A percentile compares a stretch with the other conserved stretches of the same genome.
phyloP scores from a whole-genome alignment of 202 grass and related monocot species.

The Setaria italica region DNA sequence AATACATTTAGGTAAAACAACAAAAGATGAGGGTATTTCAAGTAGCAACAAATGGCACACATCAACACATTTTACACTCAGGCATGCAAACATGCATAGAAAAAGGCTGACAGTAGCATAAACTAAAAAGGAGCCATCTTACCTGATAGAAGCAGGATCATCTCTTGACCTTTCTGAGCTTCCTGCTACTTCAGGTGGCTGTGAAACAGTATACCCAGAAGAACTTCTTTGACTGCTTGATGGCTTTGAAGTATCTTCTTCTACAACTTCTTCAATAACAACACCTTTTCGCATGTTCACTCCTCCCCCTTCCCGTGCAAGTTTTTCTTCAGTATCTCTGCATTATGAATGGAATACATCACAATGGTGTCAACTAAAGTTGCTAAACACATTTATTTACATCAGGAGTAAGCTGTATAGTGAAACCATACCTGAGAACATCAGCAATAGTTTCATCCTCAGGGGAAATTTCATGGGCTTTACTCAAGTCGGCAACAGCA shows the following conservation, averaged over 20 bases:
- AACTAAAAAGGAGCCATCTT: slow-evolving; percentile 31
- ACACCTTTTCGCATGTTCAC: slow-evolving; percentile 58
- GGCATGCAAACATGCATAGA: not conserved
- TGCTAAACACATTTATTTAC: not conserved
- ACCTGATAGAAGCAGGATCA: slow-evolving; percentile 66
- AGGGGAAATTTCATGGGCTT: slow-evolving; percentile 76
- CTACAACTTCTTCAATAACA: slow-evolving; percentile 90
- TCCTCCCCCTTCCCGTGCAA: slow-evolving; percentile 53
- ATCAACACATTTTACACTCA: not conserved
- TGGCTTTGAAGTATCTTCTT: slow-evolving; percentile 52
- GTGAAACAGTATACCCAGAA: slow-evolving; percentile 53
- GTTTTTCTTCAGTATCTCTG: slow-evolving; percentile 63
- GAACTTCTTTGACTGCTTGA: slow-evolving; percentile 55
- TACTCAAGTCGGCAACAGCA: slow-evolving; percentile 84
- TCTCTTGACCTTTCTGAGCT: slow-evolving; percentile 53
- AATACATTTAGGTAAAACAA: slow-evolving; percentile 13
- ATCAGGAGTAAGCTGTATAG: not conserved
- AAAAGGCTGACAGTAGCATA: slow-evolving; percentile 25
- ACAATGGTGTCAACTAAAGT: slow-evolving; percentile 20
- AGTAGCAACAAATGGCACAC: not conserved
- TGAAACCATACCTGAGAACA: slow-evolving; percentile 67
- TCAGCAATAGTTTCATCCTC: slow-evolving; percentile 98
- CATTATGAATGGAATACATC: slow-evolving; percentile 42
- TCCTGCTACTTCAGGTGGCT: slow-evolving; percentile 27
- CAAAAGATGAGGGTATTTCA: slow-evolving; percentile 33